Percentiles rank a stretch among this genome's conserved stretches.
These are phyloP conservation scores for Solanum chmielewskii DNA, from an alignment of 257 asterid species.

Conservation along the genomic window DNA sequence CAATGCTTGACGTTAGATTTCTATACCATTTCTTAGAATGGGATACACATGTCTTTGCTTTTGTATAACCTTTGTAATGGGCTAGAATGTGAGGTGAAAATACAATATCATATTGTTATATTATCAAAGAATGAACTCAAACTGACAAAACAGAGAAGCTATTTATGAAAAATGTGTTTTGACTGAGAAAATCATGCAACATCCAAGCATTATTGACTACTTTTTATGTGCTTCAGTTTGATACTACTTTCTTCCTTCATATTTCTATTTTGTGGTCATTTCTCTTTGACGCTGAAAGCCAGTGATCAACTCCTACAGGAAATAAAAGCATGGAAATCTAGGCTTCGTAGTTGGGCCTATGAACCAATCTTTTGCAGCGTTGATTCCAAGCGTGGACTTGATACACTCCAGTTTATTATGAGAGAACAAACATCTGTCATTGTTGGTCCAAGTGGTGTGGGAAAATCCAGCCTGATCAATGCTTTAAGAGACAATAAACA, in stretches of 20 bases:
- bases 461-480: conserved; percentile 91
- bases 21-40: not conserved
- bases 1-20: not conserved
- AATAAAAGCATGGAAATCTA: conserved; percentile 56
- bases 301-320: conserved; percentile 26
- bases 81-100: not conserved
- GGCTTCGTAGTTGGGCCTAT: conserved; percentile 83
- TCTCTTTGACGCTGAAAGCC: conserved; percentile 1
- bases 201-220: not conserved
- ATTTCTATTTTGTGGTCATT: not conserved
- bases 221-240: not conserved
- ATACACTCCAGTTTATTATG: conserved; percentile 58
- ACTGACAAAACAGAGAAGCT: not conserved
- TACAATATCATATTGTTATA: not conserved
- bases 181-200: not conserved
- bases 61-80: not conserved
- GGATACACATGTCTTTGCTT: not conserved
- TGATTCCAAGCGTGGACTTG: conserved; percentile 62
- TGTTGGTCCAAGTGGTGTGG: conserved; percentile 98
- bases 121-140: not conserved
- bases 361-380: conserved; percentile 76
- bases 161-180: not conserved
- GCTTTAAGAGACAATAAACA: conserved; percentile 52
- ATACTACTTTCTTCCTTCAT: not conserved
- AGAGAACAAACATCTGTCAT: conserved; percentile 79